A percentile compares a stretch with the other conserved stretches of the same genome.
Evolutionary conservation across 129 eudicot genomes (phyloP).

Genomic region (Helianthus annuus): DNA sequence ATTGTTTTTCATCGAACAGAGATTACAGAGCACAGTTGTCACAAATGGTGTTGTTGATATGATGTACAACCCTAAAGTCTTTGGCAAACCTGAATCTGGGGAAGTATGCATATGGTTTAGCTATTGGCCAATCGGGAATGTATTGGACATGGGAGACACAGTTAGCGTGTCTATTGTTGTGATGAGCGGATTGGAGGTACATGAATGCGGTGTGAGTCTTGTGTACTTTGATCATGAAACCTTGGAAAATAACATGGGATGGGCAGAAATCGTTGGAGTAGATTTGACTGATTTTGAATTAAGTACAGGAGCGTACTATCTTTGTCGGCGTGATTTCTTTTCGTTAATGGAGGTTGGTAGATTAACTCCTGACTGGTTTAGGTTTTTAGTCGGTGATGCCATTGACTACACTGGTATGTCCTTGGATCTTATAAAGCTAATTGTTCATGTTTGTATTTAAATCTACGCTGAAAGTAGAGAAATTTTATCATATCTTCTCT

Average conservation of each 20-base stretch:
- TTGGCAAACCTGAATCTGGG: too few relatives aligned
- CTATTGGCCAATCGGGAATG: conserved; percentile 35
- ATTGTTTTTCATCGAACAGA: too few relatives aligned
- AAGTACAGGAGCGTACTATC: conserved; percentile 14
- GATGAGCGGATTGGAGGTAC: conserved; percentile 12
- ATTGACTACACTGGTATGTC: conserved; percentile 11
- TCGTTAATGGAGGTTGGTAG: conserved; percentile 8
- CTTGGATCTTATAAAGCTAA: background rate
- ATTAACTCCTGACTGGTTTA: background rate
- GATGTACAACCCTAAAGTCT: too few relatives aligned
- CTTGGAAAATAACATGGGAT: background rate
- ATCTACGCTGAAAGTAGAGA: background rate
- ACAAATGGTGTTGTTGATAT: background rate
- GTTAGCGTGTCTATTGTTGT: conserved; percentile 22
- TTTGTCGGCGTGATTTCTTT: conserved; percentile 10
- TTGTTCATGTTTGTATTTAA: background rate
- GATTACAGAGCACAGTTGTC: too few relatives aligned
- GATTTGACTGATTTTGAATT: conserved; percentile 9
- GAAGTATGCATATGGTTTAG: conserved; percentile 32
- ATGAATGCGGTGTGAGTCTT: conserved; percentile 24
- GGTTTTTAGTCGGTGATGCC: conserved; percentile 7
- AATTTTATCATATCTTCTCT: background rate
- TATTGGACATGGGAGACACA: background rate
- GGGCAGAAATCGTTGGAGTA: background rate
- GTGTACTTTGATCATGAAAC: conserved; percentile 21